Percentiles rank a stretch among this genome's conserved stretches.
Evolutionary conservation across 805 yeast species (phyloP).

Genomic region (Hanseniaspora pseudoguilliermondii): DNA sequence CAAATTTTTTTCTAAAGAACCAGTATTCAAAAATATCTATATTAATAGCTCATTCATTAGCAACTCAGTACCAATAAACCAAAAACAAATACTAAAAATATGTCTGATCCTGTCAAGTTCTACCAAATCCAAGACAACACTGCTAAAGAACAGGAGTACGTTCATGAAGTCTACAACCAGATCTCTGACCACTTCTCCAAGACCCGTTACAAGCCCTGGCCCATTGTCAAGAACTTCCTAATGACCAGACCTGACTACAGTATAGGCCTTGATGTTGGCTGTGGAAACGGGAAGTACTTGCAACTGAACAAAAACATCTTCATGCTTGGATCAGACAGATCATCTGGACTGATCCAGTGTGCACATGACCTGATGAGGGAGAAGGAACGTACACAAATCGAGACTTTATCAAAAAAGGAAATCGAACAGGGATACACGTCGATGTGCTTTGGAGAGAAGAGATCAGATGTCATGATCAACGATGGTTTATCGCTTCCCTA

Average conservation of each 20-base stretch:
- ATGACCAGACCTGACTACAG: slow-evolving; percentile 37
- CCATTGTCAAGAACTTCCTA: slow-evolving; percentile 70
- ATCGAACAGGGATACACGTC: not conserved
- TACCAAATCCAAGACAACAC: slow-evolving; percentile 20
- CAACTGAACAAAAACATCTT: slow-evolving; percentile 54
- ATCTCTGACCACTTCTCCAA: slow-evolving; percentile 89
- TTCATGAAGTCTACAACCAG: slow-evolving; percentile 84
- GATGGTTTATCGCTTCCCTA: slow-evolving; percentile 68
- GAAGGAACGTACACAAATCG: slow-evolving; percentile 1
- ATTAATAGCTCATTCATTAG: not conserved
- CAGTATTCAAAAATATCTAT: not conserved
- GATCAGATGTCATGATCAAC: slow-evolving; percentile 52
- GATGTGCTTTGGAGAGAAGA: slow-evolving; percentile 11
- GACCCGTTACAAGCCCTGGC: slow-evolving; percentile 95
- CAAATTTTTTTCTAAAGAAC: not conserved
- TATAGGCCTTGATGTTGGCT: slow-evolving; percentile 85
- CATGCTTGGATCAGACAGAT: slow-evolving; percentile 63
- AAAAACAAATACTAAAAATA: not conserved
- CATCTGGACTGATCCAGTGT: slow-evolving; percentile 55
- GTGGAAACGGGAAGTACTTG: slow-evolving; percentile 92
- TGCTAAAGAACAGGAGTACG: slow-evolving; percentile 61
- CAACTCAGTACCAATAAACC: not conserved
- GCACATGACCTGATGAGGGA: slow-evolving; percentile 34
- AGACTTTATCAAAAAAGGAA: slow-evolving; percentile 14
- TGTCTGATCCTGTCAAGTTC: slow-evolving; percentile 7